Evolutionary conservation across 768 basidiomycete species (phyloP), one percentile per base, ranked within the genome.

Genomic region (Pseudohyphozyma bogoriensis): DNA sequence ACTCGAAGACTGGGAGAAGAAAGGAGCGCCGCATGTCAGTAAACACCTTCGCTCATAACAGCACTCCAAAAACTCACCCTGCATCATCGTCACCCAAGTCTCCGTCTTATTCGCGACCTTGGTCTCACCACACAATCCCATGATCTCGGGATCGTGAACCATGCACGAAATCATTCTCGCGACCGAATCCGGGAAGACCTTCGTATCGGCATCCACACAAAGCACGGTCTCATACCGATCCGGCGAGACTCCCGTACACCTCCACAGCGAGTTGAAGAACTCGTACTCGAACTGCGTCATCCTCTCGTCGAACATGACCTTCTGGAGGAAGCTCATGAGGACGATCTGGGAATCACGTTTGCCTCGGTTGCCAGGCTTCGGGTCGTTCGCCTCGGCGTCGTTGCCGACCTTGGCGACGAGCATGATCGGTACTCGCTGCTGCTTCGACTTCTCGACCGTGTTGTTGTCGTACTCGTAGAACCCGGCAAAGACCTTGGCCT

Each of bases 271-370:
- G 75, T 99, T 99, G 83, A 99, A 99, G 75, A 97, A 96, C 76
- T 97, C 95, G 74, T 97, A 97, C 77, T 97, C 95, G 73, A 99
- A 92, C 56, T 89, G 93, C 63, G 93, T 95, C 93, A 99, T 97
- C 55, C 95, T 83, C 78, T 99, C 95, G 75, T 99, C 95, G 69
- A 97, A 97, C 92, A 99, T 95, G 69, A 97, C 91, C 74, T 95
- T 97, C 75, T 99, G 95, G 72, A 97, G 78, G 80, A 97, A 97
- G 24, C 81, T 80, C 95, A 99, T 99, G 62, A 97, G 78, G 53
- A 99, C 86, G 69, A 99, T 92, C 75, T 99, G 95, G 72, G 85
- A 87, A 77, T 99, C 95, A 64, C 95, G 93, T 76, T 97, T 99
- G 51, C 95, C 95, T 73, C 95, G 85, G 75, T 99, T 97, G 60